Conservation (phyloP, 306 rosid species). For the Carpinus fangiana region DNA sequence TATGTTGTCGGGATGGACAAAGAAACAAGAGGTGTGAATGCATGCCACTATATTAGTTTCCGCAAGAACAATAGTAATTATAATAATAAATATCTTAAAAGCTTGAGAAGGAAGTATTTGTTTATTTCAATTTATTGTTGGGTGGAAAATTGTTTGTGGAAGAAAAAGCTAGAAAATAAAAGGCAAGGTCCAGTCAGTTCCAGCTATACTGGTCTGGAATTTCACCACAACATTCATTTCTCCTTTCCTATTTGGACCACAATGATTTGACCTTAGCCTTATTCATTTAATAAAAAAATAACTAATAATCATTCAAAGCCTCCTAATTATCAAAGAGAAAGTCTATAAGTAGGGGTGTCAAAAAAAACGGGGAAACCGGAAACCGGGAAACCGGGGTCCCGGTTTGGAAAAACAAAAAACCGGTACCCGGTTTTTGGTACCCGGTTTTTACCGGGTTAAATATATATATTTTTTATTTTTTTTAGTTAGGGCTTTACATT, state of each 20-base stretch:
- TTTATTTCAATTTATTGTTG: not conserved
- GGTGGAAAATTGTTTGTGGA: not conserved
- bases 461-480: too few relatives aligned
- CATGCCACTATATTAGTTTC: not conserved
- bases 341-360: too few relatives aligned
- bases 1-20: conserved; percentile 20
- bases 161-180: not conserved
- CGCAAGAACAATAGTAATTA: not conserved
- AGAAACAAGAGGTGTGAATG: conserved; percentile 13
- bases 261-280: not conserved
- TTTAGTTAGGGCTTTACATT: too few relatives aligned
- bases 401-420: too few relatives aligned
- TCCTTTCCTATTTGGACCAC: not conserved
- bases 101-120: not conserved
- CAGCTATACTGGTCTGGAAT: not conserved
- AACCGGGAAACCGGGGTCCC: too few relatives aligned
- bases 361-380: too few relatives aligned
- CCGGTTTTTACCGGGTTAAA: too few relatives aligned
- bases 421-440: too few relatives aligned
- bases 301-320: not conserved
- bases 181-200: not conserved
- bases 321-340: not conserved
- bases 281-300: too few relatives aligned
- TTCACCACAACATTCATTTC: not conserved
- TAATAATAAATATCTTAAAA: not conserved